phyloP scores from a whole-genome alignment of 306 rosid genomes.

The Gillenia trifoliata region DNA sequence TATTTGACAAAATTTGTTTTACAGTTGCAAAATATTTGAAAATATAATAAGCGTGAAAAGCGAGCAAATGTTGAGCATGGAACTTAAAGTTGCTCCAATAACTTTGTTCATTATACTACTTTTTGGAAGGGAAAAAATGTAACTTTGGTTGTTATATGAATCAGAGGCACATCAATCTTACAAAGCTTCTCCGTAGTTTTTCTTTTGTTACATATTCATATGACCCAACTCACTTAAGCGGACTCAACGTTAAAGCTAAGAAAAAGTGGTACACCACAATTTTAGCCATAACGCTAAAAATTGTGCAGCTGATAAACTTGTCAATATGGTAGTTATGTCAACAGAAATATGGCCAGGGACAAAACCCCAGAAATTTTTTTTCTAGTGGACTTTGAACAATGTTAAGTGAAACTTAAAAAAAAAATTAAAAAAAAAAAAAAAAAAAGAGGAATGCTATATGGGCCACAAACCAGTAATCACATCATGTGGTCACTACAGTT shows the following conservation, averaged over 20 bases:
- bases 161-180: background rate
- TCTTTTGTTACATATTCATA: background rate
- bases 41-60: background rate
- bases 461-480: background rate
- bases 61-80: background rate
- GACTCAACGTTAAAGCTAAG: background rate
- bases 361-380: too few relatives aligned
- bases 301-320: background rate
- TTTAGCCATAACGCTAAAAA: background rate
- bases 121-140: background rate
- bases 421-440: too few relatives aligned
- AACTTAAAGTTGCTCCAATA: background rate
- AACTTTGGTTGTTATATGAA: background rate
- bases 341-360: background rate
- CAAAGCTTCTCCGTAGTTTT: background rate
- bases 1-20: background rate
- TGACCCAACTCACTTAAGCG: background rate
- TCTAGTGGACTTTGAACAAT: background rate
- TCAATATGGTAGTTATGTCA: background rate
- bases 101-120: background rate
- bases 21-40: too few relatives aligned
- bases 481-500: background rate
- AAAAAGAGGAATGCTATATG: background rate
- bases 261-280: background rate
- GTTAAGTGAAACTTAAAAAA: background rate